Evolutionary conservation across 805 yeast species (phyloP), one percentile per base, ranked within the genome.

Genomic region (Tetrapisispora fleetii): DNA sequence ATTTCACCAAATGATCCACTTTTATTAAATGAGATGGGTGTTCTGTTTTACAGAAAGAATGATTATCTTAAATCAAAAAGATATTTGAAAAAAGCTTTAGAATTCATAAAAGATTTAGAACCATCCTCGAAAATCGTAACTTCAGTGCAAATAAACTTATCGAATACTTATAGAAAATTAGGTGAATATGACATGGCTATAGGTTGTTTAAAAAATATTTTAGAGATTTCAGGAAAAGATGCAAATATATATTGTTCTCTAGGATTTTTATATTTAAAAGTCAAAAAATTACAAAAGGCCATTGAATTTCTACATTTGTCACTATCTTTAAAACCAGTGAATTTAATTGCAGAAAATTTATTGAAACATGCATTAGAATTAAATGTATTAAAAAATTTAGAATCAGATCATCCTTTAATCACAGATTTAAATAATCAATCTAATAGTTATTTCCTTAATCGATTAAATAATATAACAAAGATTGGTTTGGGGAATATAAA

Each of bases 11-110:
- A 78, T 3, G 99, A 93, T 64, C 98, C 99, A 3, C 67, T 91
- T 44, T 67, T 93, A 40, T 71, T 93, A 52, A 93, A 93, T 64
- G 99, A 93, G 63, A 69, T 91, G 62, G 99, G 97, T 4, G 98
- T 93, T 1, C 78, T 90, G n/a, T 74, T 80, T 58, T 93, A 86
- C 62, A 90, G 91, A 62, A 82, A 79, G 57, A 72, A 74, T 51
- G 84, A 86, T 48, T 71, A 83, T 27, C 61, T 66, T 13, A 79
- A 74, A 52, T 93, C 97, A 0, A 93, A 88, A 60, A 65, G 71
- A 24, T 84, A 74, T 59, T 78, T 90, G 58, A 71, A 74, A 40
- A 80, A 79, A 56, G 96, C 96, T 0, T 66, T 85, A 40, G 72
- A 75, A 11, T 84, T 85, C 1, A 83, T 93, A 1, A 78, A 73